Conservation (phyloP, 192 early-diverging fungal species). For the Dissophora globulifera region DNA sequence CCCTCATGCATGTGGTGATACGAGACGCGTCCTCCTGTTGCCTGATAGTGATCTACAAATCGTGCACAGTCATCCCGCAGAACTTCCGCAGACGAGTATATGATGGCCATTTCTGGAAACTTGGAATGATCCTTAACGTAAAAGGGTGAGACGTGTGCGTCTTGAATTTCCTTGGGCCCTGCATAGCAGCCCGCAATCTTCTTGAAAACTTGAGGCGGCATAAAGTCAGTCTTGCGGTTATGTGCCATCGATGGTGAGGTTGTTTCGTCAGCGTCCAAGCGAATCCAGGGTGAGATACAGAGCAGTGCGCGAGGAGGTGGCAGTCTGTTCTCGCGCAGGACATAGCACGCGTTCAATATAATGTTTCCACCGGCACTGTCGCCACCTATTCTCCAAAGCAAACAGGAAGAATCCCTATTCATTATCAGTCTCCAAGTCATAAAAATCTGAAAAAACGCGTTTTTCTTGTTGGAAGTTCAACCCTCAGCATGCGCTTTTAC, state of each 20-base stretch:
- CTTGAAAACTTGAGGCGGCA: conserved; percentile 52
- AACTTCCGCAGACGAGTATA: conserved; percentile 5
- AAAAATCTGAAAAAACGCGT: no score
- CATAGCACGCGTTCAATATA: conserved; percentile 36
- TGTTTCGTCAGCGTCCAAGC: conserved; percentile 31
- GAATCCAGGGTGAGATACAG: conserved; percentile 46
- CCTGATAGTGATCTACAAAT: conserved; percentile 17
- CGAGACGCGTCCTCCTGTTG: conserved; percentile 34
- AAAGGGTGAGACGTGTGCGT: conserved; percentile 45
- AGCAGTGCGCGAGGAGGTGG: conserved; percentile 48
- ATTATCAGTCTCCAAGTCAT: no score
- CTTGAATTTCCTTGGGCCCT: conserved; percentile 28
- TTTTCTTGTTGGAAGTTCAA: no score
- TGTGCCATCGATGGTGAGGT: conserved; percentile 48
- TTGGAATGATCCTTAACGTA: conserved; percentile 49
- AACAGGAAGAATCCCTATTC: no score
- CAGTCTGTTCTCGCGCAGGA: conserved; percentile 27
- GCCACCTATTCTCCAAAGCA: conserved; percentile 9
- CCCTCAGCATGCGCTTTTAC: no score
- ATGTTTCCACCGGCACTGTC: conserved; percentile 46
- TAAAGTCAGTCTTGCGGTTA: conserved; percentile 45
- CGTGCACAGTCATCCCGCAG: conserved; percentile 39
- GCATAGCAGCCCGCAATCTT: conserved; percentile 45
- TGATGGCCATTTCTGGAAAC: conserved; percentile 41
- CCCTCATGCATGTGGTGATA: conserved; percentile 52